A percentile compares a stretch with the other conserved stretches of the same genome.
Conservation (phyloP, 768 basidiomycete genomes). For the Wakefieldia striispora region DNA sequence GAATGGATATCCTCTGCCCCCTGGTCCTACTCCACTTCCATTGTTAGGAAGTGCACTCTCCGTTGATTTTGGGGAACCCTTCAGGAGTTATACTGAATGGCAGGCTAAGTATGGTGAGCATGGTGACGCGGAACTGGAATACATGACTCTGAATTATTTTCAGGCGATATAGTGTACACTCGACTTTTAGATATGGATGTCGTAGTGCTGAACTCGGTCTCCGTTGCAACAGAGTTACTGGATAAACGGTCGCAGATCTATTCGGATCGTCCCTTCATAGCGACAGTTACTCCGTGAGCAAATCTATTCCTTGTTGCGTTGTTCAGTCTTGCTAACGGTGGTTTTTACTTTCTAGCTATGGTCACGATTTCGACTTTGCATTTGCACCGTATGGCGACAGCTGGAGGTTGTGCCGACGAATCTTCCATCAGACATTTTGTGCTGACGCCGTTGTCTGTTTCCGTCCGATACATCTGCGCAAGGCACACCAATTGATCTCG, state of each 20-base stretch:
- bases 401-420: conserved; percentile 12
- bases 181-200: conserved; percentile 44
- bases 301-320: not conserved
- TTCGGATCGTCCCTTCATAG: conserved; percentile 46
- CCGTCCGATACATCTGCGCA: conserved; percentile 7
- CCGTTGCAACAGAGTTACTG: conserved; percentile 44
- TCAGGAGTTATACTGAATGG: conserved; percentile 18
- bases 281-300: conserved; percentile 16
- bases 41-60: conserved; percentile 20
- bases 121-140: not conserved
- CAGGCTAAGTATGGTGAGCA: conserved; percentile 16
- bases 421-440: conserved; percentile 15
- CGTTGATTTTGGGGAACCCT: conserved; percentile 13
- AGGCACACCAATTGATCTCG: conserved; percentile 4
- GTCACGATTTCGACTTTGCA: conserved; percentile 10
- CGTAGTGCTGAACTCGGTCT: conserved; percentile 45
- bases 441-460: conserved; percentile 2
- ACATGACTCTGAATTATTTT: not conserved
- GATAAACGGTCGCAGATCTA: conserved; percentile 47
- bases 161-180: conserved; percentile 48
- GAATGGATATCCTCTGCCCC: conserved; percentile 15
- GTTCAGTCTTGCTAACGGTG: not conserved
- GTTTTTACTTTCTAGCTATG: conserved; percentile 9
- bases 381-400: conserved; percentile 12
- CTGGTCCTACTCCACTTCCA: conserved; percentile 20